Evolutionary conservation across 495 filamentous ascomycete genomes (phyloP).

Genomic region (Aspergillus haitiensis): DNA sequence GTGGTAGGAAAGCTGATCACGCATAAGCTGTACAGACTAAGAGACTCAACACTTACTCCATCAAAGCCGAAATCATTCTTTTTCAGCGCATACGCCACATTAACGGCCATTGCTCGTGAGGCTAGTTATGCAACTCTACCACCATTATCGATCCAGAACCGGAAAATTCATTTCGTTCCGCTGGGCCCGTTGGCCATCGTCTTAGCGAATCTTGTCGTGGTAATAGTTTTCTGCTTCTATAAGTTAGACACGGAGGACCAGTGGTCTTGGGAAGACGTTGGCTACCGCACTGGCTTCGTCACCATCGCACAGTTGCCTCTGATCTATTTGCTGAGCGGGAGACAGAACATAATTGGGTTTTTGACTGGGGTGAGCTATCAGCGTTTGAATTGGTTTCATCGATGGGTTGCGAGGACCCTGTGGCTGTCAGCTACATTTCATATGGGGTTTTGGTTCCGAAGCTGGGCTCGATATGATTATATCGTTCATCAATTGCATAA

Average conservation of each 20-base stretch:
- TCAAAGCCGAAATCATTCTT: slow-evolving; percentile 63
- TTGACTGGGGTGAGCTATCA: slow-evolving; percentile 70
- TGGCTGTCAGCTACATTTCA: slow-evolving; percentile 75
- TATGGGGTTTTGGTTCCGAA: slow-evolving; percentile 66
- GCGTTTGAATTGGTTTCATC: slow-evolving; percentile 80
- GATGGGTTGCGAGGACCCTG: slow-evolving; percentile 74
- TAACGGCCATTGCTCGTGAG: slow-evolving; percentile 68
- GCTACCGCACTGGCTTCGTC: slow-evolving; percentile 73
- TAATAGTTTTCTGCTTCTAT: slow-evolving; percentile 47
- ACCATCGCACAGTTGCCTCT: slow-evolving; percentile 80
- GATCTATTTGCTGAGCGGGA: slow-evolving; percentile 76
- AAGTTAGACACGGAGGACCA: slow-evolving; percentile 39
- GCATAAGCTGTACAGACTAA: slow-evolving; percentile 22
- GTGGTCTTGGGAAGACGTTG: slow-evolving; percentile 66
- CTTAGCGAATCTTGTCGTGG: slow-evolving; percentile 40
- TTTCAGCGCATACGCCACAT: slow-evolving; percentile 60
- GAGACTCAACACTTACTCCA: slow-evolving; percentile 46
- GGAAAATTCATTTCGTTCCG: slow-evolving; percentile 48
- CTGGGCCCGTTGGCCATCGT: slow-evolving; percentile 41
- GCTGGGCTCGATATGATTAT: slow-evolving; percentile 66
- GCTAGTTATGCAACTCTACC: slow-evolving; percentile 60
- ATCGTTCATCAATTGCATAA: slow-evolving; percentile 60
- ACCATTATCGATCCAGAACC: slow-evolving; percentile 51
- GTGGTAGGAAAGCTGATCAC: background rate
- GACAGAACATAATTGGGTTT: slow-evolving; percentile 70